phyloP scores from a whole-genome alignment of 257 asterid genomes.

The Nemophila menziesii region DNA sequence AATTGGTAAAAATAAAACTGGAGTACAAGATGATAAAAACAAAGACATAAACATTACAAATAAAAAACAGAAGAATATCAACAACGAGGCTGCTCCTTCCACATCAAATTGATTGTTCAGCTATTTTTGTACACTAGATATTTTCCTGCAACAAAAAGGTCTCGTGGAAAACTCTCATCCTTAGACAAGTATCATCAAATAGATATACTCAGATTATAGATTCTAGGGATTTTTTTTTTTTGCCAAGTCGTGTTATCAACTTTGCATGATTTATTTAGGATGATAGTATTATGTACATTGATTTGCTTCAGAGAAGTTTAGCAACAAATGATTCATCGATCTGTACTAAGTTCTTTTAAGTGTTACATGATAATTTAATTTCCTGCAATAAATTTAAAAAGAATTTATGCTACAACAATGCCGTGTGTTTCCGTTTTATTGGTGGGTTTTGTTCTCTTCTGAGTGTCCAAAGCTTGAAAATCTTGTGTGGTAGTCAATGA shows the following conservation, averaged over 20 bases:
- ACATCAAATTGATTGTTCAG: background rate
- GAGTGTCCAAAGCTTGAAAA: background rate
- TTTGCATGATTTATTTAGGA: background rate
- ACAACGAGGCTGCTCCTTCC: conserved; percentile 2
- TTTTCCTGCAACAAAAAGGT: background rate
- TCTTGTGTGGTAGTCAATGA: background rate
- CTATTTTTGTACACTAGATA: background rate
- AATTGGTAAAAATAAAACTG: conserved; percentile 33
- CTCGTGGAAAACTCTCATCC: background rate
- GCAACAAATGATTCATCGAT: background rate
- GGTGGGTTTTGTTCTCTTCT: background rate
- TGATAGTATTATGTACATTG: background rate
- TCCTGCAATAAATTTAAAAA: background rate
- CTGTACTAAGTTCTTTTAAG: background rate
- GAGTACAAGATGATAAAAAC: conserved; percentile 18
- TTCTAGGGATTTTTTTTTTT: background rate
- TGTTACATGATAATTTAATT: background rate
- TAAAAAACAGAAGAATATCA: conserved; percentile 4
- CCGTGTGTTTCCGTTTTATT: background rate
- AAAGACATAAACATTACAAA: conserved; percentile 15
- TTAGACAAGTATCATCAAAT: background rate
- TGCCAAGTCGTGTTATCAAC: background rate
- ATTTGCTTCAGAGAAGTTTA: background rate
- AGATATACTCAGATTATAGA: background rate
- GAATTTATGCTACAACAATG: background rate